A percentile compares a stretch with the other conserved stretches of the same genome.
Conservation (phyloP, 768 basidiomycete genomes). For the Cystobasidium tubakii region DNA sequence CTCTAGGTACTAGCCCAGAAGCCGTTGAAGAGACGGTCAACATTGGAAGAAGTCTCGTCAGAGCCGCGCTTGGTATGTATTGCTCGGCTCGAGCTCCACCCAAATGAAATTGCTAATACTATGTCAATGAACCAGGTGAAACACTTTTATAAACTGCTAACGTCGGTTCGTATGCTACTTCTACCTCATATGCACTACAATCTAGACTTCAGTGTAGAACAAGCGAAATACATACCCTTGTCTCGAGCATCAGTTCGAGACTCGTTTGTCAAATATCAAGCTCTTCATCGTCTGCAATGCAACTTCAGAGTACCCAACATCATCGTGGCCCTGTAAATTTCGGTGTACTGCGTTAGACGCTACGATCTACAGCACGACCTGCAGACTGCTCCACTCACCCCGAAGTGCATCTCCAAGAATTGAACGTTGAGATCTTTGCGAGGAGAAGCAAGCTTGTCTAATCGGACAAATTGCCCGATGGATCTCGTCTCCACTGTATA, state of each 20-base stretch:
- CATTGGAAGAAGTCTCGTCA: slow-evolving; percentile 77
- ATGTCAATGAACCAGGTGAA: slow-evolving; percentile 40
- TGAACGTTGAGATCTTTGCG: background rate
- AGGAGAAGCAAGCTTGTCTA: background rate
- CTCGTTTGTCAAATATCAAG: background rate
- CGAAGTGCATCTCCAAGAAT: slow-evolving; percentile 29
- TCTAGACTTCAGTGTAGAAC: background rate
- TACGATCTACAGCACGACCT: no score
- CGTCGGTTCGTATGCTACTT: background rate
- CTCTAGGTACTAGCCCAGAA: slow-evolving; percentile 62
- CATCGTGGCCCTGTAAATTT: slow-evolving; percentile 3
- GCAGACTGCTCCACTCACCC: background rate
- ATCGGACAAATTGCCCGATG: background rate
- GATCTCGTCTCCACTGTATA: background rate
- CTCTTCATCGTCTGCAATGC: slow-evolving; percentile 11
- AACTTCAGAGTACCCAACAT: slow-evolving; percentile 14
- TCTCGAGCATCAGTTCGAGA: background rate
- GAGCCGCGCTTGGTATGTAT: slow-evolving; percentile 69
- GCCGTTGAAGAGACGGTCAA: slow-evolving; percentile 81
- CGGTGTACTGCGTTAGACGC: background rate
- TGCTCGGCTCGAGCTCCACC: background rate
- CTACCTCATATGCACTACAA: background rate
- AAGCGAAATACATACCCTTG: background rate
- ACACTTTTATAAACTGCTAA: slow-evolving; percentile 43
- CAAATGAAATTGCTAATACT: background rate